Percentiles rank a stretch among this genome's conserved stretches.
phyloP scores from a whole-genome alignment of 1,284 basidiomycete genomes.

The Marasmius fiardii region DNA sequence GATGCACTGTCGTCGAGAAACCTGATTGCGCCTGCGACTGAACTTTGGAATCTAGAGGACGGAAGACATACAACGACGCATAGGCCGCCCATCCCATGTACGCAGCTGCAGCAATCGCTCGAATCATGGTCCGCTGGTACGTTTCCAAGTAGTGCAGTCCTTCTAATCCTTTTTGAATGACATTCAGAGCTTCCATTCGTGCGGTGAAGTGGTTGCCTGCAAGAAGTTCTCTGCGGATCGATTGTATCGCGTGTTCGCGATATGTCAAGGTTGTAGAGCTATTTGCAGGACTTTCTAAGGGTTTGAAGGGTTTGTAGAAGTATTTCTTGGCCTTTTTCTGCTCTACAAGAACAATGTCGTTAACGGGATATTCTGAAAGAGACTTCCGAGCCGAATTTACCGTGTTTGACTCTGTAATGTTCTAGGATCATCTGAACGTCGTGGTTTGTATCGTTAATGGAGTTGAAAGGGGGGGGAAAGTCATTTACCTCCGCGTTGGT shows the following conservation, averaged over 20 bases:
- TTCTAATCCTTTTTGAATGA: slow-evolving; percentile 57
- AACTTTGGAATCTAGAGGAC: slow-evolving; percentile 25
- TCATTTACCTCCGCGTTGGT: slow-evolving; percentile 62
- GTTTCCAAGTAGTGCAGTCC: slow-evolving; percentile 85
- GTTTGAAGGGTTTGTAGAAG: slow-evolving; percentile 60
- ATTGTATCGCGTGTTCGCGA: slow-evolving; percentile 27
- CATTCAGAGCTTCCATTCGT: slow-evolving; percentile 44
- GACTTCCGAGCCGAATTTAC: slow-evolving; percentile 31
- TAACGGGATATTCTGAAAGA: not conserved
- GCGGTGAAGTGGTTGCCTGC: slow-evolving; percentile 45
- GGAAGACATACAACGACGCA: slow-evolving; percentile 52
- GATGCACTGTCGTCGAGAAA: not conserved
- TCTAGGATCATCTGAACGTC: slow-evolving; percentile 61
- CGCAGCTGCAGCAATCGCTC: slow-evolving; percentile 65
- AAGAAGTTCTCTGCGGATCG: slow-evolving; percentile 44
- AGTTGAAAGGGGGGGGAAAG: not conserved
- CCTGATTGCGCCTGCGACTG: not conserved
- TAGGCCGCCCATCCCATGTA: slow-evolving; percentile 81
- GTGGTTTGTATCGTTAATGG: not conserved
- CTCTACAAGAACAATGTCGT: slow-evolving; percentile 36
- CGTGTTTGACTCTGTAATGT: slow-evolving; percentile 78
- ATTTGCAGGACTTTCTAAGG: slow-evolving; percentile 26
- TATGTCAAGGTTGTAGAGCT: slow-evolving; percentile 19
- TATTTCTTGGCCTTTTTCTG: slow-evolving; percentile 56
- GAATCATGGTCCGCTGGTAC: slow-evolving; percentile 77